Evolutionary conservation across 2,329 filamentous ascomycete genomes (phyloP), one percentile per base, ranked within the genome.

Genomic region (Fusarium abutilonis): DNA sequence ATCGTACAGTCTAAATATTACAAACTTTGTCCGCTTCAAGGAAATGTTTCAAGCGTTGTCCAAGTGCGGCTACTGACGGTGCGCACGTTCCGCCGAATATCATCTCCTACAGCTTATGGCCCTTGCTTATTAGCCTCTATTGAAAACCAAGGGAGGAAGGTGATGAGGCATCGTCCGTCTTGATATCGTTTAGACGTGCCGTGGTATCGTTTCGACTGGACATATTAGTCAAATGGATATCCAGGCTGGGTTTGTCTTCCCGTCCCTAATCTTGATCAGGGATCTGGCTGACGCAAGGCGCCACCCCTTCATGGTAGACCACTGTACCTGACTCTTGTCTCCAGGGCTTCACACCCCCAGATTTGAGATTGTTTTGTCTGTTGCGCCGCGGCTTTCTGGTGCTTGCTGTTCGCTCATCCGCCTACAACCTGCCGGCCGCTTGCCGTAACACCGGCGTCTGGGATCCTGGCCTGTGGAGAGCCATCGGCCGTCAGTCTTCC

Each of bases 221-320:
- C 41, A 47, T 11, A 49, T 40, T 45, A 34, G 31, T 31, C 29
- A 38, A 48, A 40, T 55, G 40, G 31, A 51, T 50, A 63, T 56
- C 41, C 13, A 11, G 31, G 13, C 63, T 53, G 44, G 34, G 40
- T 40, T 52, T 56, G 51, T 50, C 63, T 56, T 60, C 61, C 53
- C 56, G 65, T 63, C 58, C 47, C 60, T 60, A 67, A 62, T 67
- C 61, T 67, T 44, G 63, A 64, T 63, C 65, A 67, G 51, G 67
- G 65, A 68, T 70, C 63, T 70, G 52, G 55, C 60, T 70, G 67
- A 68, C 56, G 65, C 60, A 70, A 68, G 49, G 56, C 43, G 52
- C 42, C 56, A 47, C 60, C 53, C 64, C 62, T 55, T 49, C 56
- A 36, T 26, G 26, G 26, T 32, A 36, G 56, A 32, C 54, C 11